These are phyloP conservation scores for Clonostachys sp. DNA, from an alignment of 2,329 filamentous ascomycete species.

Conservation along the genomic window DNA sequence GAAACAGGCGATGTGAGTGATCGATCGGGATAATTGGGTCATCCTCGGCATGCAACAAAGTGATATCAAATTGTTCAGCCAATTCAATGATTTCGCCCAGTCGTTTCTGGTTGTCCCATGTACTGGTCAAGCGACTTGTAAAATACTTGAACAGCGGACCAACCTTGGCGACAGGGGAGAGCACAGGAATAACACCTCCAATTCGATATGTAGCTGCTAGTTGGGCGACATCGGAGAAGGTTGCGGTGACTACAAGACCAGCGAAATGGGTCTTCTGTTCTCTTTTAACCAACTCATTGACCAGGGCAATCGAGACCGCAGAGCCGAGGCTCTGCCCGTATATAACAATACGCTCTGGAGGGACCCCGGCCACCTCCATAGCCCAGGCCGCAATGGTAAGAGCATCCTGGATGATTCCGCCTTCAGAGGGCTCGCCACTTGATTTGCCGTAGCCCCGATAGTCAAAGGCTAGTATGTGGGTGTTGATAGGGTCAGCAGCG, in stretches of 20 bases:
- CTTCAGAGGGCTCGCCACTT: slow-evolving; percentile 48
- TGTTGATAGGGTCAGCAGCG: slow-evolving; percentile 41
- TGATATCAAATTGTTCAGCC: slow-evolving; percentile 48
- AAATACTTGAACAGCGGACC: slow-evolving; percentile 39
- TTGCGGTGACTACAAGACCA: slow-evolving; percentile 50
- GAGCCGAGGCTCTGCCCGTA: slow-evolving; percentile 58
- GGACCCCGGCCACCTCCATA: slow-evolving; percentile 42
- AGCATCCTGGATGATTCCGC: slow-evolving; percentile 49
- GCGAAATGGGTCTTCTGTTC: slow-evolving; percentile 32
- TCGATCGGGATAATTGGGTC: slow-evolving; percentile 45
- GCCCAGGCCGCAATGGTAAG: slow-evolving; percentile 49
- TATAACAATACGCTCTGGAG: slow-evolving; percentile 49
- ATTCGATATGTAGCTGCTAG: slow-evolving; percentile 54
- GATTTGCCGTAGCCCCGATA: slow-evolving; percentile 56
- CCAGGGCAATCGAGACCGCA: slow-evolving; percentile 26
- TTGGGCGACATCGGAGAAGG: slow-evolving; percentile 49
- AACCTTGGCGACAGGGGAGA: slow-evolving; percentile 44
- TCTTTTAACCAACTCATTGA: slow-evolving; percentile 7
- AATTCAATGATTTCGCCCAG: slow-evolving; percentile 40
- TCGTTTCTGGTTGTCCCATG: slow-evolving; percentile 45
- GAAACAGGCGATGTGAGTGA: slow-evolving; percentile 45
- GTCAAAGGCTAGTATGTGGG: slow-evolving; percentile 55
- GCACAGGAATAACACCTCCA: slow-evolving; percentile 47
- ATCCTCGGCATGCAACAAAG: slow-evolving; percentile 45
- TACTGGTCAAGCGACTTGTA: slow-evolving; percentile 38